These are phyloP conservation scores for Laetiporus sulphureus DNA, from an alignment of 1,284 basidiomycete species.

Conservation along the genomic window DNA sequence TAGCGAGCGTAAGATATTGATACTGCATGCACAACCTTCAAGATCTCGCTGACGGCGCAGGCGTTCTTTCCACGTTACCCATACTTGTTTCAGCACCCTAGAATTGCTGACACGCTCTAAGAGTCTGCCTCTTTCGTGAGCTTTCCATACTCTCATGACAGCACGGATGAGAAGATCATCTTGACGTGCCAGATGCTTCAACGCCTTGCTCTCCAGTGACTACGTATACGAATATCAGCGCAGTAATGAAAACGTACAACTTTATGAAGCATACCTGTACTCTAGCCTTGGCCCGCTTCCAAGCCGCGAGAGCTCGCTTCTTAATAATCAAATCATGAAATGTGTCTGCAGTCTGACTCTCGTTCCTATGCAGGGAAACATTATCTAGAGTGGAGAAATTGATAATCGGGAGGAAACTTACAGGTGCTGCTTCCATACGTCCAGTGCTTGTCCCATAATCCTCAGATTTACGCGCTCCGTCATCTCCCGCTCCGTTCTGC, in stretches of 20 bases:
- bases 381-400: not conserved
- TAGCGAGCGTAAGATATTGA: not conserved
- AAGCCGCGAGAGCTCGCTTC: conserved; percentile 41
- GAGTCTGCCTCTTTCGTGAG: conserved; percentile 57
- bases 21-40: conserved; percentile 34
- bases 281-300: conserved; percentile 47
- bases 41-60: conserved; percentile 34
- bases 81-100: conserved; percentile 40
- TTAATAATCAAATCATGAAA: conserved; percentile 38
- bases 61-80: conserved; percentile 47
- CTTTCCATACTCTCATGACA: conserved; percentile 65
- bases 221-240: conserved; percentile 14
- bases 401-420: conserved; percentile 26
- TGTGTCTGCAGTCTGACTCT: conserved; percentile 35
- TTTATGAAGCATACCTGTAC: conserved; percentile 38
- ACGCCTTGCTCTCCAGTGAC: conserved; percentile 46
- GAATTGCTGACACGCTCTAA: conserved; percentile 48
- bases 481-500: conserved; percentile 37
- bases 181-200: conserved; percentile 52
- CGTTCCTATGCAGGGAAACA: conserved; percentile 31
- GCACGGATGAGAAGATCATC: conserved; percentile 60
- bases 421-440: conserved; percentile 51
- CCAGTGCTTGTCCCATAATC: conserved; percentile 39
- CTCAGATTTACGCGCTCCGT: conserved; percentile 37
- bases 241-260: not conserved